Conservation (phyloP, 495 filamentous ascomycete genomes). For the Podospora bellae-mahoneyi region DNA sequence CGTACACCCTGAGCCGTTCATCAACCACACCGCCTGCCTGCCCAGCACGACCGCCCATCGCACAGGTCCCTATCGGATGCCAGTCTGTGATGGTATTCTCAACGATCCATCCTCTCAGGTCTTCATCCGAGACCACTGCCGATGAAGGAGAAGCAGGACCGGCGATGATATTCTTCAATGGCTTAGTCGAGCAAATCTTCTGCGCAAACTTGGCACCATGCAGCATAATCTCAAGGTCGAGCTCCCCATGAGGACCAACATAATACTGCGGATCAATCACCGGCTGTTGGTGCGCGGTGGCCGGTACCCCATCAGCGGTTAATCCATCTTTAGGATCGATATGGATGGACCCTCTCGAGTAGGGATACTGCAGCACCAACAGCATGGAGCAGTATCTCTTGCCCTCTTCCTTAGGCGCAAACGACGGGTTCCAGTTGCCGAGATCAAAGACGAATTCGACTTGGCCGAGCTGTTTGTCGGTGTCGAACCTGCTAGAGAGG, state of each 20-base stretch:
- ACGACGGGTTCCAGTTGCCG: constrained; percentile 48
- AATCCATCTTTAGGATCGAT: constrained; percentile 31
- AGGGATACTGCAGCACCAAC: constrained; percentile 54
- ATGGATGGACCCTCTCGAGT: constrained; percentile 48
- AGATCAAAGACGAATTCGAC: constrained; percentile 52
- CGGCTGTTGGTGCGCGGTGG: constrained; percentile 1
- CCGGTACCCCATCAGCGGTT: background rate
- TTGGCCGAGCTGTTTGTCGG: constrained; percentile 39
- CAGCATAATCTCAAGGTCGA: constrained; percentile 46
- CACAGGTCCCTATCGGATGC: constrained; percentile 53
- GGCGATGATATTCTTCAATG: constrained; percentile 41
- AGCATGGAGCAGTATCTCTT: constrained; percentile 53
- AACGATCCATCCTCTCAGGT: constrained; percentile 38
- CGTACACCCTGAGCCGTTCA: constrained; percentile 48
- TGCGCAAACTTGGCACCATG: constrained; percentile 42
- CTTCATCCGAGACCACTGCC: constrained; percentile 29
- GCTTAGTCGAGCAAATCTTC: constrained; percentile 41
- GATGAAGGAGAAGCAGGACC: constrained; percentile 39
- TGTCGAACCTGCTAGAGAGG: constrained; percentile 34
- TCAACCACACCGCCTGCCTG: constrained; percentile 47
- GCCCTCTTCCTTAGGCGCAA: constrained; percentile 27
- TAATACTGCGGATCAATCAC: constrained; percentile 48
- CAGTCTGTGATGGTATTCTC: constrained; percentile 42
- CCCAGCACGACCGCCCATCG: constrained; percentile 45
- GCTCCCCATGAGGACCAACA: constrained; percentile 32